These are phyloP conservation scores for Hemisphaericaspora nanyangensis DNA, from an alignment of 805 yeast species.

Conservation along the genomic window DNA sequence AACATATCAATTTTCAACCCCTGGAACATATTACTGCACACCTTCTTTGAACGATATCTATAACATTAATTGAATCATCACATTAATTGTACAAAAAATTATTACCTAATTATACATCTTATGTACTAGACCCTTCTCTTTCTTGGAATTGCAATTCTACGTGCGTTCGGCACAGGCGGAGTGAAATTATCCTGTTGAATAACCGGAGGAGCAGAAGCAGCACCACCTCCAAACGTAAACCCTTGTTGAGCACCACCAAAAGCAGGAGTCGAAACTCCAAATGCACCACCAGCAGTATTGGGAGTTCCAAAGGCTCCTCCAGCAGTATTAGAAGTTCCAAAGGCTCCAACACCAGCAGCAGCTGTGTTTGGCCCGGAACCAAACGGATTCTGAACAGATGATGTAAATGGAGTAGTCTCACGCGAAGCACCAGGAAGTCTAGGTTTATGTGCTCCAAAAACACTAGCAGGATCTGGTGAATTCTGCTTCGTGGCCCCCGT, in stretches of 20 bases:
- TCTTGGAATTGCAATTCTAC: constrained; percentile 7
- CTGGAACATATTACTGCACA: too few species aligned
- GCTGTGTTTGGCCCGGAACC: neutral
- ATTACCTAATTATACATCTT: too few species aligned
- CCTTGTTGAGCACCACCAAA: neutral
- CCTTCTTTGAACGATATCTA: too few species aligned
- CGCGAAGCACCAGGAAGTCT: neutral
- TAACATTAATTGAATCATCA: too few species aligned
- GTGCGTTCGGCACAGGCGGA: constrained; percentile 4
- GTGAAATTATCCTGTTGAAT: neutral
- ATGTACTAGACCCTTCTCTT: too few species aligned
- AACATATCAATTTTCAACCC: too few species aligned
- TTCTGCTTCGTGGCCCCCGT: constrained; percentile 22
- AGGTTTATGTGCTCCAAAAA: constrained; percentile 18
- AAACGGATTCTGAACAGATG: neutral
- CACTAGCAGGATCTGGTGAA: constrained; percentile 29
- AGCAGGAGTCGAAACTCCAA: neutral
- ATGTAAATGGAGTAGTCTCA: constrained; percentile 2
- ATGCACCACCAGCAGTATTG: neutral
- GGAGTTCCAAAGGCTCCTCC: constrained; percentile 1
- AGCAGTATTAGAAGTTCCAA: constrained; percentile 1
- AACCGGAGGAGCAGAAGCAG: constrained; percentile 1
- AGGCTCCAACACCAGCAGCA: neutral
- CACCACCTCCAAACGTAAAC: constrained; percentile 6
- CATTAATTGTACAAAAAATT: too few species aligned